Evolutionary conservation across 257 asterid species (phyloP).

Genomic region (Capsicum rhomboideum): DNA sequence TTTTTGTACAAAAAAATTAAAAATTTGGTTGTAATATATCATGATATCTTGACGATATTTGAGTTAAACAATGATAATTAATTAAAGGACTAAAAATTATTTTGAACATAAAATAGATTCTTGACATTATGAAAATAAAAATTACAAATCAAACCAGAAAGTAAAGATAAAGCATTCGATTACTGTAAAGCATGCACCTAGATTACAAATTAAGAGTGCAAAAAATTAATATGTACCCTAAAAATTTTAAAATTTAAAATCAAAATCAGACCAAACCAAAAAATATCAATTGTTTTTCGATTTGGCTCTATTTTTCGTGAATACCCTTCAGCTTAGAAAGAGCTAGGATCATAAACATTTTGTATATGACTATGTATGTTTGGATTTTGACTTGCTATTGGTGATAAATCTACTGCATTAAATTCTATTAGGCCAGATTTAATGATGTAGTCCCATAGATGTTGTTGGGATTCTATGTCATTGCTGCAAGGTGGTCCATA

Average conservation of each 20-base stretch:
- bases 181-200: background rate
- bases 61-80: background rate
- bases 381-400: background rate
- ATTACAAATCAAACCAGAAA: background rate
- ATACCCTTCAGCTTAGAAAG: background rate
- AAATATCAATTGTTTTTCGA: background rate
- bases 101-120: background rate
- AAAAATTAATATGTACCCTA: background rate
- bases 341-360: background rate
- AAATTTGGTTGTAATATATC: no score
- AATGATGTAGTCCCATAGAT: constrained; percentile 29
- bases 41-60: background rate
- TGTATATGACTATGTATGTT: background rate
- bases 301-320: background rate
- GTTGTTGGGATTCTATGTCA: constrained; percentile 20
- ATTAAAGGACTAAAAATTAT: background rate
- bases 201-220: background rate
- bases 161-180: background rate
- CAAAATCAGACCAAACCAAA: background rate
- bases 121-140: background rate
- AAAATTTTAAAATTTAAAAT: background rate
- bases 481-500: constrained; percentile 7
- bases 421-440: constrained; percentile 18
- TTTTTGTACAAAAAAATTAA: no score
- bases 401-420: background rate